Base-by-base conservation (phyloP, 1,284 basidiomycete species). In the Ceratobasidium theobromae region DNA sequence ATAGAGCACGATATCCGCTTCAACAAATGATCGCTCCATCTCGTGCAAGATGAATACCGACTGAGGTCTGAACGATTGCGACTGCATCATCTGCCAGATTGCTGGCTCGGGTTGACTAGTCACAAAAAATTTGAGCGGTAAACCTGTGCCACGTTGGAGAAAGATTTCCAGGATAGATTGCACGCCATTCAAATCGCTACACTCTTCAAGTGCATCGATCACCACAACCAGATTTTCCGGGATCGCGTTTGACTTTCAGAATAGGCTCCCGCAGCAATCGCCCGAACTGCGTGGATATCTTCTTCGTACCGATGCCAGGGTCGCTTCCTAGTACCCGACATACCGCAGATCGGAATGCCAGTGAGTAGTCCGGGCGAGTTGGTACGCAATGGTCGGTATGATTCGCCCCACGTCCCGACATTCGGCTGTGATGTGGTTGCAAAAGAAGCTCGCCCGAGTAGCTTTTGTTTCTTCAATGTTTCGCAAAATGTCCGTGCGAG, bases 151-250 rank as follows among this genome's bases (percentile, higher is more conserved):
- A n/a, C n/a, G n/a, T n/a, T n/a, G n/a, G n/a, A n/a, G n/a, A n/a
- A n/a, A n/a, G n/a, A n/a, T n/a, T n/a, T n/a, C n/a, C n/a, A n/a
- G n/a, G n/a, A n/a, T n/a, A n/a, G n/a, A n/a, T n/a, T n/a, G n/a
- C n/a, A n/a, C n/a, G n/a, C n/a, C n/a, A n/a, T n/a, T n/a, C n/a
- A n/a, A n/a, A 18, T 45, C 18, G 35, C 27, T 35, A 32, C 67
- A 68, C 35, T 68, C 67, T 25, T 68, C 67, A 1, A 68, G 43
- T 11, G 67, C 67, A 25, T 68, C 67, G 12, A 68, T 49, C 21
- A 68, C 52, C 8, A 68, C 35, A n/a, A n/a, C n/a, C n/a, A n/a
- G n/a, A n/a, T n/a, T n/a, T n/a, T n/a, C n/a, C n/a, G n/a, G n/a
- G n/a, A 38, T 8, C 35, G 35, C 35, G 16, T 16, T 46, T n/a